Conservation (phyloP, 345 rosid genomes). For the Streptanthus diversifolius region DNA sequence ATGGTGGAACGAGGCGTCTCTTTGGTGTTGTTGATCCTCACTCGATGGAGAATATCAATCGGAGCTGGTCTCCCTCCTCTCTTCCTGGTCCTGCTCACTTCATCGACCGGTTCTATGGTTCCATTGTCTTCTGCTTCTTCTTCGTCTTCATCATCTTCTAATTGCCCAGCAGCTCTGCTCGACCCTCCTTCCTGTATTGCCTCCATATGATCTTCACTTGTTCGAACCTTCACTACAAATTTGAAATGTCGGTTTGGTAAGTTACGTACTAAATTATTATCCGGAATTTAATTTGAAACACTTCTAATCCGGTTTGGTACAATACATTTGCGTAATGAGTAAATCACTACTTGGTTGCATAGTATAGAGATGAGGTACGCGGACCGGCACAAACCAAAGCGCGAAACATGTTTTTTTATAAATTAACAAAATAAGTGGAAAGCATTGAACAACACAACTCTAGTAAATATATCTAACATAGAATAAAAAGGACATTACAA, state of each 20-base stretch:
- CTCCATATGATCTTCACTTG: constrained; percentile 39
- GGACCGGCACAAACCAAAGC: too few species aligned
- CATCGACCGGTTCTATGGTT: background rate
- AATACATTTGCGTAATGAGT: too few species aligned
- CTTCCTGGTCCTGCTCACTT: constrained; percentile 1
- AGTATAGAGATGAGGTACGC: too few species aligned
- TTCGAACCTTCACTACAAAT: constrained; percentile 10
- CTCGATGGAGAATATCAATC: constrained; percentile 42
- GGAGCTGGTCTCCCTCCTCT: constrained; percentile 44
- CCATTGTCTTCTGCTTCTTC: background rate
- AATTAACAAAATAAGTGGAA: too few species aligned
- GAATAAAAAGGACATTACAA: too few species aligned
- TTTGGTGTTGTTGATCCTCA: constrained; percentile 40
- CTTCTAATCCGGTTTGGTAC: background rate
- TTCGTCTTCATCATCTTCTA: constrained; percentile 22
- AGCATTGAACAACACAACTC: too few species aligned
- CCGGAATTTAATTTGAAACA: background rate
- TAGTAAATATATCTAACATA: too few species aligned
- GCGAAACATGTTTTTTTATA: too few species aligned
- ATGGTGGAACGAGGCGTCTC: constrained; percentile 77
- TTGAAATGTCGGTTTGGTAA: constrained; percentile 8
- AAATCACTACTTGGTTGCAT: too few species aligned
- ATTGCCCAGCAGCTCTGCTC: constrained; percentile 38
- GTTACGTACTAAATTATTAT: background rate
- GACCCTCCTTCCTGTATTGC: constrained; percentile 43